These are phyloP conservation scores for Asclepias syriaca DNA, from an alignment of 257 asterid species.

Conservation along the genomic window DNA sequence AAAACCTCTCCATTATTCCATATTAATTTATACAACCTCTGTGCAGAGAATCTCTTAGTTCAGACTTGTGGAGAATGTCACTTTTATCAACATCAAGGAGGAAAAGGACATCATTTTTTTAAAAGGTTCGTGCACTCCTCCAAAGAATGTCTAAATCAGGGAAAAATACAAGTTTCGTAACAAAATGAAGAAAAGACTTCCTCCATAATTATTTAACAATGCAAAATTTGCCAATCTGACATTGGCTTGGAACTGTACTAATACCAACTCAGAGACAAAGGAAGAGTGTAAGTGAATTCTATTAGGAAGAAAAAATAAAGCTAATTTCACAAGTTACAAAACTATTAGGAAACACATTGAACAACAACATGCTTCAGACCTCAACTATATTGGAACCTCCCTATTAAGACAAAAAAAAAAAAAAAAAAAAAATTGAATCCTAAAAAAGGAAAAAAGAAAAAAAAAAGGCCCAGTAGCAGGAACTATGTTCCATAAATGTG, in stretches of 20 bases:
- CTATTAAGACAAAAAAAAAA: not conserved
- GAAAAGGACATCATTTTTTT: not conserved
- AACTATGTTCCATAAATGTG: conserved; percentile 75
- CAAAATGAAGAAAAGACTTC: not conserved
- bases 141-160: not conserved
- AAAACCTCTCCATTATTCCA: not conserved
- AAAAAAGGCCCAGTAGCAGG: not conserved
- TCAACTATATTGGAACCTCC: conserved; percentile 12
- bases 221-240: not conserved
- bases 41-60: not conserved
- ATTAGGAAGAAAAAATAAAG: conserved; percentile 9
- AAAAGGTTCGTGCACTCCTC: not conserved
- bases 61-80: not conserved
- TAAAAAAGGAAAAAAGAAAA: not conserved
- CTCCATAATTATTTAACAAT: no score
- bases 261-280: not conserved
- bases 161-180: not conserved
- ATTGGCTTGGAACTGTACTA: not conserved
- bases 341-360: conserved; percentile 49
- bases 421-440: not conserved
- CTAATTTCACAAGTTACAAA: conserved; percentile 32
- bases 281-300: conserved; percentile 12
- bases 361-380: conserved; percentile 57
- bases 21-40: not conserved
- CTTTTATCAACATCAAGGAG: not conserved